Evolutionary conservation across 192 early-diverging fungal genomes (phyloP), one percentile per base, ranked within the genome.

Genomic region (Cetraspora pellucida): DNA sequence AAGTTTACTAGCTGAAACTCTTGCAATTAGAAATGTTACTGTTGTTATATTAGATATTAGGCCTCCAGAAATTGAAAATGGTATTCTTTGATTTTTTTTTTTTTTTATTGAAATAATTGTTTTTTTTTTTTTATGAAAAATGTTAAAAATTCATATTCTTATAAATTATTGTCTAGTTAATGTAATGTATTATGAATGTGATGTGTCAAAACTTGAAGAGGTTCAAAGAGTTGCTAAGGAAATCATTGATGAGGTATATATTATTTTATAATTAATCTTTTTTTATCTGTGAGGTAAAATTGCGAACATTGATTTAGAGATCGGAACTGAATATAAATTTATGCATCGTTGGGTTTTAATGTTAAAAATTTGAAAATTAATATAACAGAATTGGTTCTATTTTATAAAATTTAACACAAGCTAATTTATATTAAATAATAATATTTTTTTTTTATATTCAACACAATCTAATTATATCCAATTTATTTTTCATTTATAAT

Each of bases 31-130:
- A 69, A 77, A 55, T 45, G 75, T 77, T 76, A 82, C 84, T 17
- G 80, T 91, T 37, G 85, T 91, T 19, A 82, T 91, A 23, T 74
- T 90, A 28, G 91, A 90, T 75, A 19, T 88, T 27, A 66, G 58
- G 2, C 80, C 77, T 14, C 65, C 82, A 17, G 78, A 83, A 58
- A 74, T 81, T 60, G 81, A 72, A 75, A 77, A 82, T 72, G 60
- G 64, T 68, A 67, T 27, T 11, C 10, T 19, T 8, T 9, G 10
- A 3, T 43, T 45, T 50, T 52, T 58, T 16, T 52, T 19, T 21
- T 28, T 10, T 19, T 66, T 27, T 28, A 16, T 17, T 28, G 27
- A n/a, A 27, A 44, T 46, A 65, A 23, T 23, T 61, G 11, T 30
- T 58, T 70, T 69, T 47, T 16, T 55, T n/a, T 47, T 31, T 57